phyloP scores from a whole-genome alignment of 352 stramenopile genomes.

The Phytophthora ramorum region DNA sequence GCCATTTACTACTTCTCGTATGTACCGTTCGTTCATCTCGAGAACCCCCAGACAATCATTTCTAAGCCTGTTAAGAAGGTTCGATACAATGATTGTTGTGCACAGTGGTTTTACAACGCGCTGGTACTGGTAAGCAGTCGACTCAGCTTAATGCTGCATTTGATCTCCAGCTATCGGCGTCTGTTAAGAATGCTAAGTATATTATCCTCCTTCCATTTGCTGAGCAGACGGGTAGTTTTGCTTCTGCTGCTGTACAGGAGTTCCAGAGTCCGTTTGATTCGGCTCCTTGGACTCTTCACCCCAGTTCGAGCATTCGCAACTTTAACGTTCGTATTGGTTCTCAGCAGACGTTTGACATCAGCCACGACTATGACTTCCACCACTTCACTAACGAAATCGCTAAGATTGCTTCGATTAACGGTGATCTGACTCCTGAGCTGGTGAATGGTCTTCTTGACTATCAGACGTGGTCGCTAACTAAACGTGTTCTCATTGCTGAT shows the following conservation, averaged over 20 bases:
- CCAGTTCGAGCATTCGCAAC: constrained; percentile 13
- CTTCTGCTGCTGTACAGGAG: constrained; percentile 6
- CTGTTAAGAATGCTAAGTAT: too few species aligned
- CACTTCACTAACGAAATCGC: too few species aligned
- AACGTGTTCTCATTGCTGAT: too few species aligned
- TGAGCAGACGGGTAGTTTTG: not conserved
- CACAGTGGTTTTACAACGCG: not conserved
- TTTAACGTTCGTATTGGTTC: constrained; percentile 24
- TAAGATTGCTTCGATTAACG: too few species aligned
- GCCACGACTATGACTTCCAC: too few species aligned
- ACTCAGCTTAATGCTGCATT: constrained; percentile 3
- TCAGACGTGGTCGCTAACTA: too few species aligned
- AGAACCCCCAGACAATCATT: constrained; percentile 9
- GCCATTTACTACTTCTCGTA: constrained; percentile 12
- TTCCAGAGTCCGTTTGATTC: constrained; percentile 13
- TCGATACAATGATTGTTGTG: not conserved
- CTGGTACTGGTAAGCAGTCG: not conserved
- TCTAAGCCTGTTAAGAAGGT: constrained; percentile 10
- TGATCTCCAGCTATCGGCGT: not conserved
- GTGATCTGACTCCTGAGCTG: too few species aligned
- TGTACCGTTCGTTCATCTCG: constrained; percentile 7
- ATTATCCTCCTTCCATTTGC: not conserved
- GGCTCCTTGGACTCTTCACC: constrained; percentile 17
- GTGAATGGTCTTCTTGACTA: too few species aligned
- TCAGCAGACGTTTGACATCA: constrained; percentile 26